A percentile compares a stretch with the other conserved stretches of the same genome.
phyloP scores from a whole-genome alignment of 305 asterid species.

The Petunia hybrid region DNA sequence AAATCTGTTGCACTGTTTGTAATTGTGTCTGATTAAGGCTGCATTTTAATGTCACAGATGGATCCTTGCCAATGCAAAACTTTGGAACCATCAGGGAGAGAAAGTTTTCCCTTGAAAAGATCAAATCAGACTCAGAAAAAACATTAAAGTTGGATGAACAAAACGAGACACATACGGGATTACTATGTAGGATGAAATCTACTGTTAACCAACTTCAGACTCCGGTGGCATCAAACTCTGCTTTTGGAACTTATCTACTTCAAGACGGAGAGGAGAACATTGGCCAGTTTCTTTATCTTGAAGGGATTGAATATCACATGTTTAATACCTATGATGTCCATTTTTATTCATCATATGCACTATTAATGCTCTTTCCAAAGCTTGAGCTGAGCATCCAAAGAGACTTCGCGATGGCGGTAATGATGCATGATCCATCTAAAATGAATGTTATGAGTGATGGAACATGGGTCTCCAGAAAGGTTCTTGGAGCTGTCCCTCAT shows the following conservation, averaged over 20 bases:
- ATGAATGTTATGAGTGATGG: conserved; percentile 68
- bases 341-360: conserved; percentile 85
- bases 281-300: conserved; percentile 91
- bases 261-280: conserved; percentile 76
- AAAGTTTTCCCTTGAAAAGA: conserved; percentile 64
- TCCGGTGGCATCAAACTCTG: conserved; percentile 63
- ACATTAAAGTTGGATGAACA: conserved; percentile 40
- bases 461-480: conserved; percentile 64
- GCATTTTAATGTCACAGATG: conserved; percentile 59
- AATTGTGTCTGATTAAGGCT: conserved; percentile 26
- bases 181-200: conserved; percentile 78
- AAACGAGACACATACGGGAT: conserved; percentile 65
- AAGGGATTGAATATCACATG: conserved; percentile 95
- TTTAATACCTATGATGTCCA: conserved; percentile 93
- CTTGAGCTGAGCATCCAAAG: conserved; percentile 90
- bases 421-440: conserved; percentile 92
- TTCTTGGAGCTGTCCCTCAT: conserved; percentile 95
- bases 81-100: conserved; percentile 57
- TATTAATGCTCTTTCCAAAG: conserved; percentile 75
- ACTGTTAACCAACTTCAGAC: conserved; percentile 64
- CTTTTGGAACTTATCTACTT: conserved; percentile 77
- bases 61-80: conserved; percentile 75
- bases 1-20: conserved; percentile 12
- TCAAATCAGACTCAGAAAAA: conserved; percentile 38
- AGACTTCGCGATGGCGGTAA: conserved; percentile 89